phyloP scores from a whole-genome alignment of 2,329 filamentous ascomycete species.

The Colletotrichum musae region DNA sequence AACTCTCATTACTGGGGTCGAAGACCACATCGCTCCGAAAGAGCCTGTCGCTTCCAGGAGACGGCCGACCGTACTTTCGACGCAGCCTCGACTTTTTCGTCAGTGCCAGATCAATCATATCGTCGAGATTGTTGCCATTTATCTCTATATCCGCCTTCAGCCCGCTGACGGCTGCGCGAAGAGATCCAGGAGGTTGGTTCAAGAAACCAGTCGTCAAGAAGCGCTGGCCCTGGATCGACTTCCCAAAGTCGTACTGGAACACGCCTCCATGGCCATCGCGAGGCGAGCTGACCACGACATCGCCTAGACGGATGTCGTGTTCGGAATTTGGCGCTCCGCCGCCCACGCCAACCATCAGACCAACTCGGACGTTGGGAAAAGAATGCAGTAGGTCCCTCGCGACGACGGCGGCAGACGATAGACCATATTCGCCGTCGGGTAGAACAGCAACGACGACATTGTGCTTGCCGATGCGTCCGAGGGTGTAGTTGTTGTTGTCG shows the following conservation, averaged over 20 bases:
- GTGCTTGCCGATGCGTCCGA: conserved; percentile 44
- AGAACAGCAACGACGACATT: conserved; percentile 47
- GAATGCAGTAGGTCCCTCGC: conserved; percentile 29
- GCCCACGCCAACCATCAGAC: conserved; percentile 46
- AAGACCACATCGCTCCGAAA: neutral
- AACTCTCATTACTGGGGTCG: neutral
- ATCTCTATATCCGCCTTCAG: neutral
- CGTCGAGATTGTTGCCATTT: neutral
- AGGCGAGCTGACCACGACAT: conserved; percentile 15
- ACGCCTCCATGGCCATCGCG: conserved; percentile 4
- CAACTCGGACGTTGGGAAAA: conserved; percentile 19
- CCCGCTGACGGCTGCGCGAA: neutral
- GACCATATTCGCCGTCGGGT: conserved; percentile 41
- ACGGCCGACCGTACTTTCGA: neutral
- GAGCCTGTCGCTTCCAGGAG: neutral
- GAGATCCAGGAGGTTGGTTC: conserved; percentile 18
- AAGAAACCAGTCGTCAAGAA: conserved; percentile 25
- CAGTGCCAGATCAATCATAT: neutral
- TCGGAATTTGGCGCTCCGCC: conserved; percentile 52
- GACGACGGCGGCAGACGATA: conserved; percentile 42
- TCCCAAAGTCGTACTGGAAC: conserved; percentile 39
- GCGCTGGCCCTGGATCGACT: conserved; percentile 27
- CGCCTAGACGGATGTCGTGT: conserved; percentile 51
- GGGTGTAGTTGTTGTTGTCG: conserved; percentile 45
- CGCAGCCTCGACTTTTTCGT: neutral